These are phyloP conservation scores for Omphalotus guepiniiformis DNA, from an alignment of 768 basidiomycete genomes.

Conservation along the genomic window DNA sequence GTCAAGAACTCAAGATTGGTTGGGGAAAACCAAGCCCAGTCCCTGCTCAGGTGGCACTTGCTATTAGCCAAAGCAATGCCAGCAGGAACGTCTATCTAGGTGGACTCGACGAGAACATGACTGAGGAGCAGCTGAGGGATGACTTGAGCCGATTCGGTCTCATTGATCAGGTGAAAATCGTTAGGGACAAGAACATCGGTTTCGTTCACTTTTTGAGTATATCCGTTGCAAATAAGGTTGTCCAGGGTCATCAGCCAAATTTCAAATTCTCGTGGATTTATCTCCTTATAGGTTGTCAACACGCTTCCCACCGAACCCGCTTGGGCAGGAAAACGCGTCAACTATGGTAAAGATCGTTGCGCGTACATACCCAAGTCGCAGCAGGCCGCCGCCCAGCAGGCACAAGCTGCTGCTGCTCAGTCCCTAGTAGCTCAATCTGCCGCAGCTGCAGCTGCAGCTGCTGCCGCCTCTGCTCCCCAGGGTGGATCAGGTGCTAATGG, in stretches of 20 bases:
- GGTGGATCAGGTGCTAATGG: conserved; percentile 23
- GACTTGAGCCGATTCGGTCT: conserved; percentile 90
- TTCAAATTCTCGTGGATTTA: conserved; percentile 6
- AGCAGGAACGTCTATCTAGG: conserved; percentile 97
- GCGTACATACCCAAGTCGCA: conserved; percentile 96
- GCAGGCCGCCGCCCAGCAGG: conserved; percentile 83
- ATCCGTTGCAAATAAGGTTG: conserved; percentile 91
- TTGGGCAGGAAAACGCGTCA: conserved; percentile 96
- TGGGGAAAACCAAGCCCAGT: conserved; percentile 96
- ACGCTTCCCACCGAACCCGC: conserved; percentile 87
- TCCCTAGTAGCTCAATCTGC: conserved; percentile 52
- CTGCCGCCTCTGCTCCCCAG: conserved; percentile 23
- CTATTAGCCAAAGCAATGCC: conserved; percentile 89
- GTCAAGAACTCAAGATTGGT: conserved; percentile 96
- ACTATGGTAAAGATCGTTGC: conserved; percentile 98
- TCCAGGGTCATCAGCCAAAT: too few relatives aligned
- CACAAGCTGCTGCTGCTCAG: conserved; percentile 83
- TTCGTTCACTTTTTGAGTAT: conserved; percentile 99
- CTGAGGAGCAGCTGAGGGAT: conserved; percentile 89
- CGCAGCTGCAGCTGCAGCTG: conserved; percentile 25
- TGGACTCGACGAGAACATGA: conserved; percentile 83
- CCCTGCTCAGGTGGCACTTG: conserved; percentile 78
- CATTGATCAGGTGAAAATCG: conserved; percentile 99
- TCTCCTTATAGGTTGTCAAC: conserved; percentile 70
- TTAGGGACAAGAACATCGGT: conserved; percentile 97